These are phyloP conservation scores for Colletotrichum somersetense DNA, from an alignment of 2,329 filamentous ascomycete genomes.

Conservation along the genomic window DNA sequence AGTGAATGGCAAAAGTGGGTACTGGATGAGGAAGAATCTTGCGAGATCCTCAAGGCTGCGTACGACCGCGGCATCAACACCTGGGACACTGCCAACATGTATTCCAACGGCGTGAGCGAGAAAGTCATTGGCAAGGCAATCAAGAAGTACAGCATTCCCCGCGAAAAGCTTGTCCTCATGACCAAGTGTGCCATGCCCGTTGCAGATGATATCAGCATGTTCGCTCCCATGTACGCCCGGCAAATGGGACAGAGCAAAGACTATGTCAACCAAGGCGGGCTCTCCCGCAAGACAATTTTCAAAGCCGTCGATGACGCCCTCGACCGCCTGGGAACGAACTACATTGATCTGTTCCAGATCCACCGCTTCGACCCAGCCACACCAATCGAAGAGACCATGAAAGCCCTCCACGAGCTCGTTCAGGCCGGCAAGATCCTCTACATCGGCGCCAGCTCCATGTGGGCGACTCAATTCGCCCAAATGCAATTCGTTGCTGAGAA, in stretches of 20 bases:
- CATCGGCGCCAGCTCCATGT: conserved; percentile 41
- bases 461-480: conserved; percentile 40
- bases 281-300: conserved; percentile 44
- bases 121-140: conserved; percentile 74
- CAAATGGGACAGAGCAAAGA: conserved; percentile 49
- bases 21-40: conserved; percentile 23
- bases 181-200: conserved; percentile 59
- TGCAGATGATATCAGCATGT: conserved; percentile 49
- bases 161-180: conserved; percentile 73
- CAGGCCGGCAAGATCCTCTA: conserved; percentile 64
- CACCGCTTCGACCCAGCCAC: conserved; percentile 69
- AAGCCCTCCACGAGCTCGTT: conserved; percentile 70
- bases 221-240: background rate
- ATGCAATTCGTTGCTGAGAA: conserved; percentile 66
- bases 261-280: conserved; percentile 51
- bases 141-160: conserved; percentile 72
- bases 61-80: conserved; percentile 42
- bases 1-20: conserved; percentile 38
- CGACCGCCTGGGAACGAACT: conserved; percentile 57
- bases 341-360: conserved; percentile 69
- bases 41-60: conserved; percentile 39
- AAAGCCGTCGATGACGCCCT: conserved; percentile 60
- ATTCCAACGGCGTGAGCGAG: conserved; percentile 74
- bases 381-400: conserved; percentile 71
- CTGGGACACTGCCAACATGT: conserved; percentile 66